Conservation (phyloP, 345 rosid species). For the Aquilaria yunnanensis region DNA sequence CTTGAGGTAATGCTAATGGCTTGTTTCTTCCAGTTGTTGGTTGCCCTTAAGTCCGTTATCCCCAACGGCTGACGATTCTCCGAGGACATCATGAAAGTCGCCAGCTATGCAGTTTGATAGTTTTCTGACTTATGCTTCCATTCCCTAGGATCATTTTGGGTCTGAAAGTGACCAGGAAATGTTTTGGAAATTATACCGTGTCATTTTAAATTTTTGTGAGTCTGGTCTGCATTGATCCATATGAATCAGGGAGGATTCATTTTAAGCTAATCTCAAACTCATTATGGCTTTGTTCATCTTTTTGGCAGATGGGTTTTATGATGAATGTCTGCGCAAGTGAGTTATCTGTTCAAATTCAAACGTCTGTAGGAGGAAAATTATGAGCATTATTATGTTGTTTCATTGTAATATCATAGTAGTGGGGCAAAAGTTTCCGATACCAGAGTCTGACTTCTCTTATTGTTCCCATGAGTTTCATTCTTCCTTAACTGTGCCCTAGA, state of each 20-base stretch:
- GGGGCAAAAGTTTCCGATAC: too few species aligned
- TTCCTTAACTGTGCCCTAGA: too few species aligned
- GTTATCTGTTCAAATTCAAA: conserved; percentile 29
- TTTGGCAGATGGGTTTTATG: conserved; percentile 95
- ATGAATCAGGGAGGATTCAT: conserved; percentile 1
- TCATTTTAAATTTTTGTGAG: neutral
- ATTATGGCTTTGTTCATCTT: conserved; percentile 17
- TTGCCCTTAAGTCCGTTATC: conserved; percentile 76
- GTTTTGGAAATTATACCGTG: neutral
- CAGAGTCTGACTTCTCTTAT: too few species aligned
- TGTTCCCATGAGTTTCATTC: too few species aligned
- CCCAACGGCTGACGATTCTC: conserved; percentile 74
- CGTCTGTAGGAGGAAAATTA: conserved; percentile 3
- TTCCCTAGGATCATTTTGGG: neutral
- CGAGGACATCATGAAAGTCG: conserved; percentile 93
- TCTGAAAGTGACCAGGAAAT: neutral
- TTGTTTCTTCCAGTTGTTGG: conserved; percentile 48
- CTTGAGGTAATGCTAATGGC: conserved; percentile 7
- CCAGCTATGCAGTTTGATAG: conserved; percentile 38
- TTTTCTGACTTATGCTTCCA: neutral
- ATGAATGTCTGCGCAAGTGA: conserved; percentile 97
- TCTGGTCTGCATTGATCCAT: conserved; percentile 3
- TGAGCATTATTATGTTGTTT: neutral
- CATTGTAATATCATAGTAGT: too few species aligned
- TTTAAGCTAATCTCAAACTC: conserved; percentile 12